Conservation (phyloP, 2,329 filamentous ascomycete genomes). For the Pestalotiopsis sp. region DNA sequence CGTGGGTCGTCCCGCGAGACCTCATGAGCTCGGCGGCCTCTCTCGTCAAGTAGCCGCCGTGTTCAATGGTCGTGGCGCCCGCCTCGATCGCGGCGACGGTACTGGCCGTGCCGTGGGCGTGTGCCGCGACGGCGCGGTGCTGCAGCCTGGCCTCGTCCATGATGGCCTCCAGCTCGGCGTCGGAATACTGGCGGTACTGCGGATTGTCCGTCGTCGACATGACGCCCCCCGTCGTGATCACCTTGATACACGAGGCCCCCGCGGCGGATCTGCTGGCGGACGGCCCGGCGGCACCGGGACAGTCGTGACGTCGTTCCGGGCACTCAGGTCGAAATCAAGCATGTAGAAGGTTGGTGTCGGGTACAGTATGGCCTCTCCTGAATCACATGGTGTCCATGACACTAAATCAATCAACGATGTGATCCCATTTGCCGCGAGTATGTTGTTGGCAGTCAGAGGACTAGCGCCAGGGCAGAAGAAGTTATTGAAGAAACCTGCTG, state of each 20-base stretch:
- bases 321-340: neutral
- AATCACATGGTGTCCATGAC: neutral
- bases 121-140: conserved; percentile 40
- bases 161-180: conserved; percentile 41
- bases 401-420: neutral
- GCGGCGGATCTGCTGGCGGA: conserved; percentile 42
- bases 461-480: neutral
- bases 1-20: conserved; percentile 42
- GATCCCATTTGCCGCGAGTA: neutral
- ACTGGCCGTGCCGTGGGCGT: conserved; percentile 45
- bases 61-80: conserved; percentile 47
- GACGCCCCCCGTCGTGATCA: conserved; percentile 44
- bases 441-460: neutral
- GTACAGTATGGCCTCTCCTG: neutral
- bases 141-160: conserved; percentile 42
- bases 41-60: conserved; percentile 46
- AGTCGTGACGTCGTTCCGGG: neutral
- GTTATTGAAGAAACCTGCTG: neutral
- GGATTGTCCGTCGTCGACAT: conserved; percentile 41
- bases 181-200: conserved; percentile 41
- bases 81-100: conserved; percentile 44
- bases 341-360: neutral
- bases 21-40: conserved; percentile 44
- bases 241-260: conserved; percentile 49
- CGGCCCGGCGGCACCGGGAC: conserved; percentile 35